phyloP scores from a whole-genome alignment of 441 rosid genomes.

The Gossypium davidsonii region DNA sequence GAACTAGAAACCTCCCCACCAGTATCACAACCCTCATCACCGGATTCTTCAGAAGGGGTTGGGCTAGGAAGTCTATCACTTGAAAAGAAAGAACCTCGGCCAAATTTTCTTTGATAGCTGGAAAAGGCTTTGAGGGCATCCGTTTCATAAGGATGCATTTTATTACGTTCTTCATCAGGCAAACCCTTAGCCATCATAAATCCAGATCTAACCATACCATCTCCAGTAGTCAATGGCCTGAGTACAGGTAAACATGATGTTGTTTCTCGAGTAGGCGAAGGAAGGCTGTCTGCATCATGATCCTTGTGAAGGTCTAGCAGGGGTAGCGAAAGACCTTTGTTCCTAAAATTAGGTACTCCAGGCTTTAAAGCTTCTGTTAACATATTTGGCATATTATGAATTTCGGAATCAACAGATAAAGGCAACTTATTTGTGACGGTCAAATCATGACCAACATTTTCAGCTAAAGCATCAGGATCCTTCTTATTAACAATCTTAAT shows the following conservation, averaged over 20 bases:
- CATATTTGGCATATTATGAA: conserved; percentile 25
- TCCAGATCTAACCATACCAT: conserved; percentile 31
- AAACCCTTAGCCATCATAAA: conserved; percentile 29
- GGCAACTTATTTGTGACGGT: conserved; percentile 21
- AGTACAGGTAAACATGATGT: conserved; percentile 40
- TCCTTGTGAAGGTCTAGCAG: conserved; percentile 90
- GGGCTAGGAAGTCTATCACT: conserved; percentile 84
- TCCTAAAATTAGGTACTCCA: conserved; percentile 39
- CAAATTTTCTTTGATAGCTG: conserved; percentile 71
- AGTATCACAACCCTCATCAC: conserved; percentile 43
- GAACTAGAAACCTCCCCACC: conserved; percentile 72
- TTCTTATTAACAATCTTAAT: conserved; percentile 17
- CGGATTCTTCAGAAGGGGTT: conserved; percentile 84
- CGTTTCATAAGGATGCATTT: conserved; percentile 59
- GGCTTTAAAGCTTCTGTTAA: conserved; percentile 35
- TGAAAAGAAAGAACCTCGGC: conserved; percentile 38
- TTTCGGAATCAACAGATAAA: conserved; percentile 22
- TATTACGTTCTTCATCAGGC: conserved; percentile 31
- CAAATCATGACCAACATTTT: conserved; percentile 27
- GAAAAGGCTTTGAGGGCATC: conserved; percentile 74
- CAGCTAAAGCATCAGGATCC: conserved; percentile 22
- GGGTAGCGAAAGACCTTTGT: conserved; percentile 51
- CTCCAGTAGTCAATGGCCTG: conserved; percentile 32
- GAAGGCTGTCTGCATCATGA: conserved; percentile 92
- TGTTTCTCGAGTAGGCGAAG: conserved; percentile 84